phyloP scores from a whole-genome alignment of 2,329 filamentous ascomycete species.

The Ilyonectria sp. region DNA sequence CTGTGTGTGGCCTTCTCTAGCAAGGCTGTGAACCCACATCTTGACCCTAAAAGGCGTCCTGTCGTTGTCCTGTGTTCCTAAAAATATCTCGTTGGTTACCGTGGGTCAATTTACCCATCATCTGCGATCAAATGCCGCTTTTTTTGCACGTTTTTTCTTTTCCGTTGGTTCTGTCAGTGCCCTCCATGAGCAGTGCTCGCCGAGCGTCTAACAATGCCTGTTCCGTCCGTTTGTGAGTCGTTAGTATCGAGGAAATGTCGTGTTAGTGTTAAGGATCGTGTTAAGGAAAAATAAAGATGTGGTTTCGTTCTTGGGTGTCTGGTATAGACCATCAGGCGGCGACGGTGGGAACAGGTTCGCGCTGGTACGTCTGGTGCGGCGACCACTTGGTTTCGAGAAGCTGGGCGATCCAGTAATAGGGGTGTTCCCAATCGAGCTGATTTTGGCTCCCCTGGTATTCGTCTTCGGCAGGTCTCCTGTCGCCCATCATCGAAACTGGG shows the following conservation, averaged over 20 bases:
- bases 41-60: not conserved
- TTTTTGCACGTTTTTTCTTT: not conserved
- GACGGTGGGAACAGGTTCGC: slow-evolving; percentile 37
- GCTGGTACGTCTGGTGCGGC: slow-evolving; percentile 51
- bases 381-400: slow-evolving; percentile 62
- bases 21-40: not conserved
- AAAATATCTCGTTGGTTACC: not conserved
- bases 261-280: not conserved
- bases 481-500: not conserved
- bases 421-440: slow-evolving; percentile 56
- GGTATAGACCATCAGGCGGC: slow-evolving; percentile 7
- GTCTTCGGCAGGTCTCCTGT: not conserved
- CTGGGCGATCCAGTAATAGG: slow-evolving; percentile 62
- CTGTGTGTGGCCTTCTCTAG: not conserved
- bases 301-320: not conserved
- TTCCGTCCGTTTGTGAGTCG: not conserved
- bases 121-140: not conserved
- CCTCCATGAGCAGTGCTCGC: not conserved
- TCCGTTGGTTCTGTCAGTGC: no score
- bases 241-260: not conserved
- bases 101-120: not conserved
- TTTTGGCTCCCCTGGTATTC: slow-evolving; percentile 46
- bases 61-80: not conserved
- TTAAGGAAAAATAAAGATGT: not conserved
- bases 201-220: not conserved